Evolutionary conservation across 2,329 filamentous ascomycete species (phyloP).

Genomic region (Fusarium praegraminearum): DNA sequence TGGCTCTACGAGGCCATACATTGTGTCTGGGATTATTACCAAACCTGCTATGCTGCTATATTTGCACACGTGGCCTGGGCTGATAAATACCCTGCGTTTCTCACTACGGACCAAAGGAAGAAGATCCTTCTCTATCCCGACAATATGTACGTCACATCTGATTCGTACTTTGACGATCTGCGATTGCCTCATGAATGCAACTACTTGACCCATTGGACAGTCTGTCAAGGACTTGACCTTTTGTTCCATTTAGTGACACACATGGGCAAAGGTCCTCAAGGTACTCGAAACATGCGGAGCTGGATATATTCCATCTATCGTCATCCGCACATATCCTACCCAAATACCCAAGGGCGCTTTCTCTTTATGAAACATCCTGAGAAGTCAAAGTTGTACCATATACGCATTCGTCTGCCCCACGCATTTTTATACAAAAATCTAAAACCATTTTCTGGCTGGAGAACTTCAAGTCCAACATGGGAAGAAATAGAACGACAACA

Average conservation of each 20-base stretch:
- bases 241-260: neutral
- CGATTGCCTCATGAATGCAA: accelerated
- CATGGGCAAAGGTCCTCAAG: neutral
- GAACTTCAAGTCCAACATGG: neutral
- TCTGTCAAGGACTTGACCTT: neutral
- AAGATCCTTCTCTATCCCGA: neutral
- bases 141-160: neutral
- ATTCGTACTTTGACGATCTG: neutral
- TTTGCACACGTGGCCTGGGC: neutral
- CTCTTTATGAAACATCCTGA: neutral
- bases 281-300: neutral
- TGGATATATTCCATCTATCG: neutral
- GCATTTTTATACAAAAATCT: no score
- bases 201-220: neutral
- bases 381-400: accelerated
- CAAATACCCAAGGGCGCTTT: neutral
- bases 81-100: neutral
- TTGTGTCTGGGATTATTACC: neutral
- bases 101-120: neutral
- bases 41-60: neutral
- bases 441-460: no score
- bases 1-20: neutral
- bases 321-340: accelerated
- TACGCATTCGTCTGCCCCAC: neutral
- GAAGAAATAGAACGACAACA: no score